A percentile compares a stretch with the other conserved stretches of the same genome.
phyloP scores from a whole-genome alignment of 768 basidiomycete genomes.

The Cystofilobasidium ferigula region DNA sequence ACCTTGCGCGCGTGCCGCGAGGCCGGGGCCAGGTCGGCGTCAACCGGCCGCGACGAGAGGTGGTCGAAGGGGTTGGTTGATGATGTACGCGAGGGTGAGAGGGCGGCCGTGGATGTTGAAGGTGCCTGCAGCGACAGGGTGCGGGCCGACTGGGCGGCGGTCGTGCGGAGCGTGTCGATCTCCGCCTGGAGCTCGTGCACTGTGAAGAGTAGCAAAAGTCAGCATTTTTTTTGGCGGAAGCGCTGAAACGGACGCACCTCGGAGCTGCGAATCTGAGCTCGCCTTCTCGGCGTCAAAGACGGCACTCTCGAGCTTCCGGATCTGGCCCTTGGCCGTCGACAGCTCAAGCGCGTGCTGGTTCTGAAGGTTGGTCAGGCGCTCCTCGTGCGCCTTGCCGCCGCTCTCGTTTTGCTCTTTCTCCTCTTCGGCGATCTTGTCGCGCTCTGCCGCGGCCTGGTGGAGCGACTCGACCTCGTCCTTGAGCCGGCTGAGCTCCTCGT shows the following conservation, averaged over 20 bases:
- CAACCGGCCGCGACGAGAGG: constrained; percentile 46
- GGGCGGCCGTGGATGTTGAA: constrained; percentile 32
- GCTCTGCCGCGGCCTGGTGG: neutral
- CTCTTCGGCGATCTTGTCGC: constrained; percentile 30
- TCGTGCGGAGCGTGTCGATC: neutral
- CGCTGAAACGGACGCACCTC: no score
- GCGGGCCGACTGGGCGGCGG: neutral
- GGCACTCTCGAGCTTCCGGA: constrained; percentile 61
- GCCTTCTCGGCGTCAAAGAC: constrained; percentile 50
- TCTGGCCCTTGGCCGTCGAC: constrained; percentile 65
- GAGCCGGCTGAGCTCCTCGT: constrained; percentile 52
- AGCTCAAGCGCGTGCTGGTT: constrained; percentile 64
- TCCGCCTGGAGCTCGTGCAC: constrained; percentile 42
- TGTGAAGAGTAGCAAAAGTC: constrained; percentile 33
- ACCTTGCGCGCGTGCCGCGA: constrained; percentile 70
- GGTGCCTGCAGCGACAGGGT: constrained; percentile 21
- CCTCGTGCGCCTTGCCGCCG: constrained; percentile 50
- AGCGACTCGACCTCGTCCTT: constrained; percentile 47
- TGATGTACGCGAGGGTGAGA: constrained; percentile 35
- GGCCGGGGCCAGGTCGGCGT: constrained; percentile 60
- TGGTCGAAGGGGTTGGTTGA: constrained; percentile 35
- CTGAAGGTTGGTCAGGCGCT: constrained; percentile 50
- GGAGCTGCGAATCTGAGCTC: neutral
- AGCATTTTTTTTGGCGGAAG: constrained; percentile 31
- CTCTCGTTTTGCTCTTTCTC: constrained; percentile 58